Conservation (phyloP, 495 filamentous ascomycete species). For the Penicillium longicatenatum region DNA sequence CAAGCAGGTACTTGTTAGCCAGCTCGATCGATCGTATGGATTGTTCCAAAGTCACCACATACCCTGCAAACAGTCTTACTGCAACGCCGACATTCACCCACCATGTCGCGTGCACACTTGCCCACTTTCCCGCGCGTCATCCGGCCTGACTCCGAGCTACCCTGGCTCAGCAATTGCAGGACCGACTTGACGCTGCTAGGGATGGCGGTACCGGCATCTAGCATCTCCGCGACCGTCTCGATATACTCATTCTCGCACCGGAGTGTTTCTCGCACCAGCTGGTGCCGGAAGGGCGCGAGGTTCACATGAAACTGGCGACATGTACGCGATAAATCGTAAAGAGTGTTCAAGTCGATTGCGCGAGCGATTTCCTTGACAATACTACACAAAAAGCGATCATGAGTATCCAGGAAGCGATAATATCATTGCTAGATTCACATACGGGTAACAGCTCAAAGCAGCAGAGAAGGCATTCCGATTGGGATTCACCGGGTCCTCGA, state of each 20-base stretch:
- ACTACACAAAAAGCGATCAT: slow-evolving; percentile 27
- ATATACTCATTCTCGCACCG: slow-evolving; percentile 73
- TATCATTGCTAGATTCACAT: slow-evolving; percentile 27
- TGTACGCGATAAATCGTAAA: slow-evolving; percentile 76
- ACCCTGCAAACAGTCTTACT: slow-evolving; percentile 77
- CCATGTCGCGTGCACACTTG: slow-evolving; percentile 81
- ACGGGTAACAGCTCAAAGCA: slow-evolving; percentile 91
- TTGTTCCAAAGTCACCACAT: slow-evolving; percentile 13
- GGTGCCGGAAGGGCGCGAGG: slow-evolving; percentile 72
- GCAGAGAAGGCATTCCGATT: slow-evolving; percentile 73
- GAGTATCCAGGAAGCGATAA: not conserved
- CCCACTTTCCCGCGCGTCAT: slow-evolving; percentile 66
- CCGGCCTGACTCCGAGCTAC: slow-evolving; percentile 34
- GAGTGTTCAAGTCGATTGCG: slow-evolving; percentile 78
- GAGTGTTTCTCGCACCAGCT: slow-evolving; percentile 70
- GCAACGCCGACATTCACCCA: slow-evolving; percentile 78
- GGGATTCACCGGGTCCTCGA: slow-evolving; percentile 39
- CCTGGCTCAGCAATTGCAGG: slow-evolving; percentile 35
- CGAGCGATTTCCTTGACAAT: slow-evolving; percentile 74
- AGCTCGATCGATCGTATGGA: not conserved
- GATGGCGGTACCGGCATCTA: slow-evolving; percentile 33
- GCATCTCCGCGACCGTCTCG: slow-evolving; percentile 42
- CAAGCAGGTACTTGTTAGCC: not conserved
- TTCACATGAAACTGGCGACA: slow-evolving; percentile 77
- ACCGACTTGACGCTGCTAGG: slow-evolving; percentile 42